Percentiles rank a stretch among this genome's conserved stretches.
These are phyloP conservation scores for Paecilomyces dactylethromorphus DNA, from an alignment of 2,329 filamentous ascomycete species.

Conservation along the genomic window DNA sequence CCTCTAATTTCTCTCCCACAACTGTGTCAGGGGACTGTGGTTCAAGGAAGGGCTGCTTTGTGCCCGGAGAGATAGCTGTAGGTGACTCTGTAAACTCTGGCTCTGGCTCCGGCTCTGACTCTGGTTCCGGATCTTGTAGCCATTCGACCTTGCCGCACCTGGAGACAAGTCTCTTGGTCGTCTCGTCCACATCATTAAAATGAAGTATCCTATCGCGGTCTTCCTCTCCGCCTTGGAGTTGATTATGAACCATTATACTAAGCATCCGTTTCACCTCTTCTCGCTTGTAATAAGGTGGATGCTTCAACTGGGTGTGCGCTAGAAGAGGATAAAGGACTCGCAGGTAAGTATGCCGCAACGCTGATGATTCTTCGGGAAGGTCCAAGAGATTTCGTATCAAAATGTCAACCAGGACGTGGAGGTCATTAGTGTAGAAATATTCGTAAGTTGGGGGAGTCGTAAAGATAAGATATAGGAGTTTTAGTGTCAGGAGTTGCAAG, in stretches of 20 bases:
- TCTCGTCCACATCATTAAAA: conserved; percentile 46
- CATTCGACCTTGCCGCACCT: conserved; percentile 42
- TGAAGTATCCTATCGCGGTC: conserved; percentile 41
- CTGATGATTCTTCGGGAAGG: conserved; percentile 68
- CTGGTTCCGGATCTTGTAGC: conserved; percentile 31
- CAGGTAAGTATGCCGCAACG: conserved; percentile 85
- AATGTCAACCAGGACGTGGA: conserved; percentile 89
- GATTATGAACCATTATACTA: conserved; percentile 63
- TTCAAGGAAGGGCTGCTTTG: conserved; percentile 7
- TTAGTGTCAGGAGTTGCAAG: conserved; percentile 90
- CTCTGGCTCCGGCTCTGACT: too few species aligned
- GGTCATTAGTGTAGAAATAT: conserved; percentile 97
- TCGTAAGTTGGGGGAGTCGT: conserved; percentile 87
- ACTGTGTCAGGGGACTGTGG: conserved; percentile 8
- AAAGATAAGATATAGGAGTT: conserved; percentile 90
- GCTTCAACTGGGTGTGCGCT: conserved; percentile 81
- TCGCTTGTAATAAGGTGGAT: conserved; percentile 84
- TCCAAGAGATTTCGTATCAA: conserved; percentile 96
- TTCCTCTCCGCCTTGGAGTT: conserved; percentile 53
- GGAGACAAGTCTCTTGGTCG: conserved; percentile 40
- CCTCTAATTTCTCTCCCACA: conserved; percentile 16
- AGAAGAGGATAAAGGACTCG: conserved; percentile 86
- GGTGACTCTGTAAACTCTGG: conserved; percentile 8
- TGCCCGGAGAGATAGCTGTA: background rate
- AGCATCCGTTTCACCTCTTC: conserved; percentile 76